phyloP scores from a whole-genome alignment of 495 filamentous ascomycete species.

The Penicillium ochrochloron region DNA sequence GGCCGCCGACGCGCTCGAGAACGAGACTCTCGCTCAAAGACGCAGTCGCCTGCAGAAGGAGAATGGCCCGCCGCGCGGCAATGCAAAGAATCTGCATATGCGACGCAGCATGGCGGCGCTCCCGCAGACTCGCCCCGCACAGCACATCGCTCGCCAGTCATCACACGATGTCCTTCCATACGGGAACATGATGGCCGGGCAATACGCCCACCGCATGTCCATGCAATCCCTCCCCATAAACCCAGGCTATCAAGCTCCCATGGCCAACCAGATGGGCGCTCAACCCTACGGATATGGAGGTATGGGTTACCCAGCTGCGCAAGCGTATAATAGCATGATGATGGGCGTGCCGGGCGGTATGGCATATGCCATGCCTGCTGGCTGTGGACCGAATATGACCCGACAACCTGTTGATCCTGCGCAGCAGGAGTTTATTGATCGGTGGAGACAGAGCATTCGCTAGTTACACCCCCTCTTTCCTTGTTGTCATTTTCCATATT shows the following conservation, averaged over 20 bases:
- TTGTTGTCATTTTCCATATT: conserved; percentile 15
- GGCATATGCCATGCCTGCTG: conserved; percentile 41
- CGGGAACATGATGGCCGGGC: conserved; percentile 17
- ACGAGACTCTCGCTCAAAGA: conserved; percentile 90
- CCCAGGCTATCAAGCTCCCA: conserved; percentile 22
- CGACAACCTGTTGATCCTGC: conserved; percentile 50
- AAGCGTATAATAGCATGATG: conserved; percentile 37
- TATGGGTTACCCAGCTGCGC: conserved; percentile 33
- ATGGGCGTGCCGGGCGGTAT: conserved; percentile 40
- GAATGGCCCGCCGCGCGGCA: conserved; percentile 43
- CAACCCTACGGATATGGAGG: conserved; percentile 36
- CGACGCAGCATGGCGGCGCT: conserved; percentile 74
- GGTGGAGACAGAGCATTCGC: conserved; percentile 82
- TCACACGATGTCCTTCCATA: conserved; percentile 34
- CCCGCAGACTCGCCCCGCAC: conserved; percentile 59
- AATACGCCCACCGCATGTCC: conserved; percentile 36
- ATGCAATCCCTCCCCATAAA: conserved; percentile 39
- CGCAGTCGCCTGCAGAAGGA: conserved; percentile 79
- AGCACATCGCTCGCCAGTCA: conserved; percentile 32
- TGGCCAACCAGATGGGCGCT: conserved; percentile 26
- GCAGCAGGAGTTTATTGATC: conserved; percentile 81
- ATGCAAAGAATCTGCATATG: conserved; percentile 38
- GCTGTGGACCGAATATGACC: conserved; percentile 36
- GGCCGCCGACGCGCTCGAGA: conserved; percentile 43
- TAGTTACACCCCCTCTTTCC: conserved; percentile 21